These are phyloP conservation scores for Lactarius trivialis DNA, from an alignment of 768 basidiomycete species.

Conservation along the genomic window DNA sequence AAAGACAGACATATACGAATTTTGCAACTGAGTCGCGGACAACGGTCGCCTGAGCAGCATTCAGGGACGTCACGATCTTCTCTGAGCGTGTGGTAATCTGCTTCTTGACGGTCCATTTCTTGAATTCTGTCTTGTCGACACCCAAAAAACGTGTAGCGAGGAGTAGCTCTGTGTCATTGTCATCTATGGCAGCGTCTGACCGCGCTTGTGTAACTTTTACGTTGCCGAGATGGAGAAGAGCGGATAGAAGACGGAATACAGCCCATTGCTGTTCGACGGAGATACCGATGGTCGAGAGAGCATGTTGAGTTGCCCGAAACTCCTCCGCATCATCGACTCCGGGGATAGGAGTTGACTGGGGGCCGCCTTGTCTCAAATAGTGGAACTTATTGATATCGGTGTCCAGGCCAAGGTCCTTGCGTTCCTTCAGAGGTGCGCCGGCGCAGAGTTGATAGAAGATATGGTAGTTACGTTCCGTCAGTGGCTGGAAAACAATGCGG, in stretches of 20 bases:
- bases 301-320: slow-evolving; percentile 88
- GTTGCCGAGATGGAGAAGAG: slow-evolving; percentile 95
- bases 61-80: slow-evolving; percentile 88
- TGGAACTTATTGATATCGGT: slow-evolving; percentile 80
- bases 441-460: slow-evolving; percentile 99
- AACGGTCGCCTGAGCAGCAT: slow-evolving; percentile 81
- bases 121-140: slow-evolving; percentile 86
- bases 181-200: slow-evolving; percentile 78
- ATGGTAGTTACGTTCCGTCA: slow-evolving; percentile 97
- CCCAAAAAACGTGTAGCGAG: slow-evolving; percentile 88
- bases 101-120: slow-evolving; percentile 98
- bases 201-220: slow-evolving; percentile 81
- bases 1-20: slow-evolving; percentile 97
- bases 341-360: slow-evolving; percentile 73
- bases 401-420: slow-evolving; percentile 90
- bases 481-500: slow-evolving; percentile 93
- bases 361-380: slow-evolving; percentile 90
- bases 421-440: slow-evolving; percentile 90
- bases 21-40: slow-evolving; percentile 97
- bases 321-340: slow-evolving; percentile 97
- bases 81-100: slow-evolving; percentile 92
- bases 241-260: slow-evolving; percentile 89
- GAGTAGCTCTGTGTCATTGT: slow-evolving; percentile 71
- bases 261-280: slow-evolving; percentile 98
- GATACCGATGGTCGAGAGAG: slow-evolving; percentile 94